Evolutionary conservation across 495 filamentous ascomycete species (phyloP).

Genomic region (Aspergillus baeticus): DNA sequence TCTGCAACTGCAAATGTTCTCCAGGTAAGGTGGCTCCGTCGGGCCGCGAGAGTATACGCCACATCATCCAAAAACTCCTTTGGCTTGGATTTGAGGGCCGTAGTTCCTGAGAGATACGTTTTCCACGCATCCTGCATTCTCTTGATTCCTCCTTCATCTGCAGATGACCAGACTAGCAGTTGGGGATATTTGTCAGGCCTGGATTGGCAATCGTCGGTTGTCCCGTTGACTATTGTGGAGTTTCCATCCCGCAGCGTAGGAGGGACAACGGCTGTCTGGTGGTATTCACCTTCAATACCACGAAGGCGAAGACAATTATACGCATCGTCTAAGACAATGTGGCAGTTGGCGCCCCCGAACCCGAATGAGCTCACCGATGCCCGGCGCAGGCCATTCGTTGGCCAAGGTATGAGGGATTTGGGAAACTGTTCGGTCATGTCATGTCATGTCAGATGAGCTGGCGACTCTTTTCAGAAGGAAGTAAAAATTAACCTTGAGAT

Average conservation of each 20-base stretch:
- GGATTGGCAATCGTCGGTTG: neutral
- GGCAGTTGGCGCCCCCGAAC: slow-evolving; percentile 27
- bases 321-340: slow-evolving; percentile 31
- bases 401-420: slow-evolving; percentile 20
- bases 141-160: slow-evolving; percentile 3
- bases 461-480: too few relatives aligned
- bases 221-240: neutral
- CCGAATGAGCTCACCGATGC: slow-evolving; percentile 29
- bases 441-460: too few relatives aligned
- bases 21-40: slow-evolving; percentile 19
- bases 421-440: slow-evolving; percentile 1
- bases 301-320: slow-evolving; percentile 16
- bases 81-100: neutral
- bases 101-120: neutral
- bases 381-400: slow-evolving; percentile 23
- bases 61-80: slow-evolving; percentile 20
- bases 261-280: too few relatives aligned
- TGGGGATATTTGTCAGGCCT: neutral
- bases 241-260: too few relatives aligned
- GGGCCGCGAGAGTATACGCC: slow-evolving; percentile 22
- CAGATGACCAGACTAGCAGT: slow-evolving; percentile 11
- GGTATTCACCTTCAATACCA: neutral
- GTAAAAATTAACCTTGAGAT: too few relatives aligned
- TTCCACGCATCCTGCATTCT: neutral
- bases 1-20: slow-evolving; percentile 11